Percentiles rank a stretch among this genome's conserved stretches.
Conservation (phyloP, 129 eudicot genomes). For the Arctium minus region DNA sequence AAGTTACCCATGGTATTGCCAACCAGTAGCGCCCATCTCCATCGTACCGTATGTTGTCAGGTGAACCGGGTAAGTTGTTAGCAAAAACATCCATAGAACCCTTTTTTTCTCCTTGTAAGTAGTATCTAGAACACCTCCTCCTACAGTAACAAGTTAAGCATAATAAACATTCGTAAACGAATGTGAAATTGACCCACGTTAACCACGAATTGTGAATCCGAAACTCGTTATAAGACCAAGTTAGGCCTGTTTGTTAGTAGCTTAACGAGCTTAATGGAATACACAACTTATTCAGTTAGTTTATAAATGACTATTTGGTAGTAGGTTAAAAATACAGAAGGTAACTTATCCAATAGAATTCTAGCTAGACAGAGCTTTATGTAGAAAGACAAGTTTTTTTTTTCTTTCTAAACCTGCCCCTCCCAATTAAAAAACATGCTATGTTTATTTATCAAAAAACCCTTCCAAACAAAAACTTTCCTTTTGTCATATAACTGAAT, state of each 20-base stretch:
- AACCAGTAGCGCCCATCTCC: slow-evolving; percentile 79
- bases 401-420: too few relatives aligned
- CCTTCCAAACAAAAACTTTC: too few relatives aligned
- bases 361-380: too few relatives aligned
- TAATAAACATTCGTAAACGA: background rate
- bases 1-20: slow-evolving; percentile 46
- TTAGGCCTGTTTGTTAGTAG: too few relatives aligned
- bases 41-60: slow-evolving; percentile 73
- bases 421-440: too few relatives aligned
- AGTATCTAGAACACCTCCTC: slow-evolving; percentile 57
- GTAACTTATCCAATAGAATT: too few relatives aligned
- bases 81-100: slow-evolving; percentile 56
- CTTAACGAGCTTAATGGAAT: too few relatives aligned
- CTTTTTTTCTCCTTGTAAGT: slow-evolving; percentile 50
- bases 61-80: slow-evolving; percentile 59
- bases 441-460: too few relatives aligned
- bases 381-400: too few relatives aligned
- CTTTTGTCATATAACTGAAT: background rate
- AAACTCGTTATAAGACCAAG: background rate
- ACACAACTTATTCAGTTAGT: too few relatives aligned
- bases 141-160: slow-evolving; percentile 28
- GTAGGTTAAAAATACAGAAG: too few relatives aligned
- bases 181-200: background rate
- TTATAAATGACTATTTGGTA: too few relatives aligned
- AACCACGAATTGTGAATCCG: background rate